Conservation (phyloP, 208 protist species). For the Wallacemonas sp. region DNA sequence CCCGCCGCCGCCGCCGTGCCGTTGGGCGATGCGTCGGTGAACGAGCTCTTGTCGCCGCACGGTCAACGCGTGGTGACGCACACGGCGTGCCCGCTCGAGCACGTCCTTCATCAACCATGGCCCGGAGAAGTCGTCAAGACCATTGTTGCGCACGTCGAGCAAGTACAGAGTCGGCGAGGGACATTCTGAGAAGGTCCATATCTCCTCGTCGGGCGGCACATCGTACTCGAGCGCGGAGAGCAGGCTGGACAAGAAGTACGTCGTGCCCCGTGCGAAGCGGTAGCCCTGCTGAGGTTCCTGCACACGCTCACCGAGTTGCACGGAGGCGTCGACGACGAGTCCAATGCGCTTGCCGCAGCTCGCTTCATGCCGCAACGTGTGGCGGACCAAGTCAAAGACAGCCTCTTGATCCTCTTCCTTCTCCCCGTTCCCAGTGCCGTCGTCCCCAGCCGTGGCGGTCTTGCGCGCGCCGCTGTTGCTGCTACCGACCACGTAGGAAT, state of each 20-base stretch:
- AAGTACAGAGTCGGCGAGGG: constrained; percentile 25
- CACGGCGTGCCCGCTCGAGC: constrained; percentile 23
- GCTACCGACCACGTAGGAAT: constrained; percentile 9
- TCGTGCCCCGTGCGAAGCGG: constrained; percentile 24
- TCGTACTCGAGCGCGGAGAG: constrained; percentile 17
- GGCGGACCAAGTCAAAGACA: constrained; percentile 3
- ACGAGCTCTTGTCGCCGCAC: constrained; percentile 1
- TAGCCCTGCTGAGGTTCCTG: constrained; percentile 21
- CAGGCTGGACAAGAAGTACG: constrained; percentile 30
- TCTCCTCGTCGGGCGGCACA: constrained; percentile 1
- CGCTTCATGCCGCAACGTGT: background rate
- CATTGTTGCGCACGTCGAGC: constrained; percentile 33
- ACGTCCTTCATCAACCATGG: constrained; percentile 33
- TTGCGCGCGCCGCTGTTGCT: background rate
- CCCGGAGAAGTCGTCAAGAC: constrained; percentile 26
- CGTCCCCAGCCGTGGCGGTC: background rate
- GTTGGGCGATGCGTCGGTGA: constrained; percentile 10
- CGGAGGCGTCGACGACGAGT: constrained; percentile 33
- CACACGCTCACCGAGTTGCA: constrained; percentile 30
- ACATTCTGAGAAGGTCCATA: background rate
- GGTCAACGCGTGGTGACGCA: constrained; percentile 17
- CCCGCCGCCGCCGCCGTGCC: background rate
- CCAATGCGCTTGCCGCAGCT: constrained; percentile 17
- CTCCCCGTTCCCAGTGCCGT: background rate
- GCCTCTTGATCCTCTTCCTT: background rate